These are phyloP conservation scores for Dendrocalamus sinicus DNA, from an alignment of 176 grass and related monocot species.

Conservation along the genomic window DNA sequence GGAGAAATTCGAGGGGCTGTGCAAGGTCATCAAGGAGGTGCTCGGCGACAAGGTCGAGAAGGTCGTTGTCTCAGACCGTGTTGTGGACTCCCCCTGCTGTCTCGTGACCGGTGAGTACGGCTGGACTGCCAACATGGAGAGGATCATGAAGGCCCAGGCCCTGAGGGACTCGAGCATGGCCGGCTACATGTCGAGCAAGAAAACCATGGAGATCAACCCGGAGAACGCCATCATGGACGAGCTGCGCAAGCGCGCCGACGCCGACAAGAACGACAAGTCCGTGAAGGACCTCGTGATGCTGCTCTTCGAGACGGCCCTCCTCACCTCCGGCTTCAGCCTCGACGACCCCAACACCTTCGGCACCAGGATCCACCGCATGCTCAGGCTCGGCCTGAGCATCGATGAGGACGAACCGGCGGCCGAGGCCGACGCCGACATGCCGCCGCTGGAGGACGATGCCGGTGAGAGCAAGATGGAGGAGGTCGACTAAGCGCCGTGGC, in stretches of 20 bases:
- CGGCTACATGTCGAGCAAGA: constrained; percentile 87
- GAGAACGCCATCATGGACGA: constrained; percentile 91
- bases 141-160: constrained; percentile 94
- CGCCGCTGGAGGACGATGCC: constrained; percentile 76
- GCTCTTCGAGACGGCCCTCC: constrained; percentile 81
- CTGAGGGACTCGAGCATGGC: constrained; percentile 83
- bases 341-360: constrained; percentile 92
- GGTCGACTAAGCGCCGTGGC: constrained; percentile 68
- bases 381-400: constrained; percentile 89
- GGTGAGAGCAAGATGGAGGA: constrained; percentile 99
- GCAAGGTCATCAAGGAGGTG: constrained; percentile 95
- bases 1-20: constrained; percentile 86
- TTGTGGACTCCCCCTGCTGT: constrained; percentile 89
- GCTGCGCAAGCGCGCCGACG: constrained; percentile 74
- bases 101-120: constrained; percentile 89
- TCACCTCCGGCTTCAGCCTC: constrained; percentile 89
- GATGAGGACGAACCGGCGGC: constrained; percentile 60
- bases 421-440: constrained; percentile 76
- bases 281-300: constrained; percentile 88
- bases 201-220: constrained; percentile 96
- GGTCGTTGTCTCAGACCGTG: constrained; percentile 77
- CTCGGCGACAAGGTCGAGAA: constrained; percentile 90
- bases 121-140: constrained; percentile 93
- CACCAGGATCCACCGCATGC: constrained; percentile 86
- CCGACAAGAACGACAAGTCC: constrained; percentile 85